A percentile compares a stretch with the other conserved stretches of the same genome.
Evolutionary conservation across 805 yeast genomes (phyloP).

Genomic region (Candida insectalens): DNA sequence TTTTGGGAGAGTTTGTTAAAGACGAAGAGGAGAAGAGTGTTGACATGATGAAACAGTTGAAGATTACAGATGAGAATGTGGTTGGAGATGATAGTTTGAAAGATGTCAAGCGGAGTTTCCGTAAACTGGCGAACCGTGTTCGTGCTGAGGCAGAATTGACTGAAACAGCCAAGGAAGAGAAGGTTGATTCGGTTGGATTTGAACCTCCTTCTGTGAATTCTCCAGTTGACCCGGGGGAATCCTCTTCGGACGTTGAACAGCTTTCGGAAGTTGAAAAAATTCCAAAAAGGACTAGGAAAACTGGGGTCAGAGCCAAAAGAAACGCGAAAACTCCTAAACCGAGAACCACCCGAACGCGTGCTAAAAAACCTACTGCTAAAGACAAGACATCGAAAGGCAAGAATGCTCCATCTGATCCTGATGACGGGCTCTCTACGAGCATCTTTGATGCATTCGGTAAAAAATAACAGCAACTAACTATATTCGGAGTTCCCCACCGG

Average conservation of each 20-base stretch:
- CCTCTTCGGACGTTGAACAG: background rate
- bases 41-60: constrained; percentile 35
- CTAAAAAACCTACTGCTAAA: too few relatives aligned
- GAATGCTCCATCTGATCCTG: too few relatives aligned
- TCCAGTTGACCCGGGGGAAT: background rate
- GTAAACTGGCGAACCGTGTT: constrained; percentile 19
- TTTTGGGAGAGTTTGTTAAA: constrained; percentile 55
- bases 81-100: constrained; percentile 11
- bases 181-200: constrained; percentile 1
- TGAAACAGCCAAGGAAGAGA: background rate
- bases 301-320: too few relatives aligned
- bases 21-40: constrained; percentile 45
- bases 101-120: constrained; percentile 21
- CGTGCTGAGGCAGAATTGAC: constrained; percentile 12
- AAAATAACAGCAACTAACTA: too few relatives aligned
- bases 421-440: too few relatives aligned
- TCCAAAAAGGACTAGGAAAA: too few relatives aligned
- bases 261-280: too few relatives aligned
- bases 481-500: too few relatives aligned
- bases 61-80: constrained; percentile 25
- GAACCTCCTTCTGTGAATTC: background rate
- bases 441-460: too few relatives aligned
- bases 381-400: too few relatives aligned
- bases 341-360: too few relatives aligned
- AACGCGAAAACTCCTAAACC: too few relatives aligned